Percentiles rank a stretch among this genome's conserved stretches.
These are phyloP conservation scores for Ganoderma multipileum DNA, from an alignment of 1,284 basidiomycete species.

Conservation along the genomic window DNA sequence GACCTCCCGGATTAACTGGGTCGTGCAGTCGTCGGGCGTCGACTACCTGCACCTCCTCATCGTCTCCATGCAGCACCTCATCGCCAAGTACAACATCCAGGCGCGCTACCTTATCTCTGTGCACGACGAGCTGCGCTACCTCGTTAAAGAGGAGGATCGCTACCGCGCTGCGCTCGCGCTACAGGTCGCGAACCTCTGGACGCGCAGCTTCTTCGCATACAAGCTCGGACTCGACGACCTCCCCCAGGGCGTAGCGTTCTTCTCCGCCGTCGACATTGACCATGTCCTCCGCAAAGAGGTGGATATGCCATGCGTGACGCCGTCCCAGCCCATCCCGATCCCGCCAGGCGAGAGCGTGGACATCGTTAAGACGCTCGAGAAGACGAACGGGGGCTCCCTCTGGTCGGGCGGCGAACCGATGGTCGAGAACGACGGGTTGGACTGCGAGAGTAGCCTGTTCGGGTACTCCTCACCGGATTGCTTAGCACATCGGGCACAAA, in stretches of 20 bases:
- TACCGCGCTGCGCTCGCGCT: conserved; percentile 93
- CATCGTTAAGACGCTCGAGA: conserved; percentile 71
- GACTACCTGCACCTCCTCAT: conserved; percentile 98
- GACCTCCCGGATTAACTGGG: conserved; percentile 99
- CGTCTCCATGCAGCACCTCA: conserved; percentile 93
- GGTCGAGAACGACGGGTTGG: conserved; percentile 40
- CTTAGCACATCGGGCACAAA: conserved; percentile 65
- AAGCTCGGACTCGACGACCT: conserved; percentile 95
- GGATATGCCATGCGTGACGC: conserved; percentile 95
- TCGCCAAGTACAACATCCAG: conserved; percentile 81
- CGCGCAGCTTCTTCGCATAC: conserved; percentile 90
- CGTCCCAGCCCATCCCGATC: conserved; percentile 87
- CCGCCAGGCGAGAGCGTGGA: conserved; percentile 87
- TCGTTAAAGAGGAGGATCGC: conserved; percentile 88
- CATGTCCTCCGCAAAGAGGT: conserved; percentile 94
- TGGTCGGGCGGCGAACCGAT: conserved; percentile 63
- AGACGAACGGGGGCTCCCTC: conserved; percentile 72
- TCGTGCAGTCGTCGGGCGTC: conserved; percentile 97
- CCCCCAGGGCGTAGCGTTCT: conserved; percentile 94
- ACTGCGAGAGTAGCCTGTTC: conserved; percentile 38
- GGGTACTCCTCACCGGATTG: conserved; percentile 64
- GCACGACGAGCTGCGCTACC: conserved; percentile 96
- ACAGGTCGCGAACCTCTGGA: conserved; percentile 98
- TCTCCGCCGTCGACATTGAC: conserved; percentile 97
- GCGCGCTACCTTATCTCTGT: conserved; percentile 97